Percentiles rank a stretch among this genome's conserved stretches.
Evolutionary conservation across 2,329 filamentous ascomycete genomes (phyloP).

Genomic region (Decorospora gaudefroyi): DNA sequence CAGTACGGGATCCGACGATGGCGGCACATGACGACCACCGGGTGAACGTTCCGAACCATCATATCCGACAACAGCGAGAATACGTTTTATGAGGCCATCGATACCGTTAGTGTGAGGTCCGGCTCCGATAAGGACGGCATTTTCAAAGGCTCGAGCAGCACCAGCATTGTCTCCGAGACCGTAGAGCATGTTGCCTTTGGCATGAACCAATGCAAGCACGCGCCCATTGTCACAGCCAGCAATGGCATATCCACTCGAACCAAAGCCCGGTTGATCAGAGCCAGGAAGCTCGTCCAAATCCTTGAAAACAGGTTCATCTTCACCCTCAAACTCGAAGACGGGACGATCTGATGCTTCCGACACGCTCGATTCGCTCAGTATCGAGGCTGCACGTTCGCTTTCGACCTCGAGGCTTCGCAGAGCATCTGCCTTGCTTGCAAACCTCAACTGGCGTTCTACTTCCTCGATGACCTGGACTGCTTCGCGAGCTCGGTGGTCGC

Average conservation of each 20-base stretch:
- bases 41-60: conserved; percentile 45
- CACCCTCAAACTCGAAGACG: conserved; percentile 59
- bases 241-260: conserved; percentile 81
- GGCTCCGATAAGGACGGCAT: conserved; percentile 86
- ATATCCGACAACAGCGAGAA: conserved; percentile 68
- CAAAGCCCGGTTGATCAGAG: conserved; percentile 62
- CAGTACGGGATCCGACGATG: conserved; percentile 67
- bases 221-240: conserved; percentile 87
- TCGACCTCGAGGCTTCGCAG: conserved; percentile 58
- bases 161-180: conserved; percentile 77
- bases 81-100: conserved; percentile 74
- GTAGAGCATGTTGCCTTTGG: conserved; percentile 98
- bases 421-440: conserved; percentile 53
- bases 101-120: conserved; percentile 73
- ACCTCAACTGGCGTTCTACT: conserved; percentile 73
- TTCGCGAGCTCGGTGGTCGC: conserved; percentile 77
- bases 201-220: conserved; percentile 90
- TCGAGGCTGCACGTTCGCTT: conserved; percentile 65
- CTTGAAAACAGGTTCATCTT: conserved; percentile 46
- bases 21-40: conserved; percentile 32
- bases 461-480: conserved; percentile 86
- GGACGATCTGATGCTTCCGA: conserved; percentile 62
- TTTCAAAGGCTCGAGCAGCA: conserved; percentile 89
- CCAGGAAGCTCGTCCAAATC: conserved; percentile 49
- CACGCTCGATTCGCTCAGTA: conserved; percentile 58